phyloP scores from a whole-genome alignment of 2,329 filamentous ascomycete species.

The Sarocladiaceae sp. region DNA sequence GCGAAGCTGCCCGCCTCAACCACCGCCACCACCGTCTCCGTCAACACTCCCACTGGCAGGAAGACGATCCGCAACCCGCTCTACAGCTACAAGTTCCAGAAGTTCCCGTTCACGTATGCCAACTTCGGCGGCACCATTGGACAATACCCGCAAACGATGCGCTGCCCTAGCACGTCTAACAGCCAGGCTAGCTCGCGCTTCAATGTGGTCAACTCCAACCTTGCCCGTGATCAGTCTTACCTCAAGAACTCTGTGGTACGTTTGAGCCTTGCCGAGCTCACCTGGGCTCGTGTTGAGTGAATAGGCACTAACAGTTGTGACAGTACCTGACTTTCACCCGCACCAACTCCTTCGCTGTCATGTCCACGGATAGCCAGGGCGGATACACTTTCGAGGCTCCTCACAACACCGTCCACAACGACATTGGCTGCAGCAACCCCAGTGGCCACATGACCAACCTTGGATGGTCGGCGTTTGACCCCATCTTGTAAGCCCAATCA shows the following conservation, averaged over 20 bases:
- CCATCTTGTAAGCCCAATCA: constrained; percentile 33
- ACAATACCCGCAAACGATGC: constrained; percentile 26
- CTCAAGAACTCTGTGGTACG: constrained; percentile 9
- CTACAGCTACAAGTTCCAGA: constrained; percentile 45
- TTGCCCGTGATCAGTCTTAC: constrained; percentile 34
- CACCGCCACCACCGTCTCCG: constrained; percentile 26
- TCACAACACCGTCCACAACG: constrained; percentile 30
- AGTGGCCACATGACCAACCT: constrained; percentile 34
- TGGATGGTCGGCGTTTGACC: constrained; percentile 39
- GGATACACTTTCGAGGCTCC: constrained; percentile 36
- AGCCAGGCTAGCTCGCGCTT: constrained; percentile 29
- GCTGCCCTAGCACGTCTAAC: constrained; percentile 33
- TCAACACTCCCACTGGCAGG: constrained; percentile 36
- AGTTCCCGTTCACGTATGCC: constrained; percentile 27
- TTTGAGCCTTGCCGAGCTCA: neutral
- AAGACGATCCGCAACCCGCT: constrained; percentile 47
- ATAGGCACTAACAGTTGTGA: constrained; percentile 24
- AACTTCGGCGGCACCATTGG: constrained; percentile 32
- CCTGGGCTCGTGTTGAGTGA: neutral
- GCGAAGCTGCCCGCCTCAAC: constrained; percentile 37
- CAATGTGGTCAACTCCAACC: constrained; percentile 29
- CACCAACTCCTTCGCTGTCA: constrained; percentile 28
- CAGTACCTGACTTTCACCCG: constrained; percentile 26
- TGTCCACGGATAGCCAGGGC: constrained; percentile 27
- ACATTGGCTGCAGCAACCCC: constrained; percentile 33